phyloP scores from a whole-genome alignment of 768 basidiomycete species.

The Amanita pseudoporphyria region DNA sequence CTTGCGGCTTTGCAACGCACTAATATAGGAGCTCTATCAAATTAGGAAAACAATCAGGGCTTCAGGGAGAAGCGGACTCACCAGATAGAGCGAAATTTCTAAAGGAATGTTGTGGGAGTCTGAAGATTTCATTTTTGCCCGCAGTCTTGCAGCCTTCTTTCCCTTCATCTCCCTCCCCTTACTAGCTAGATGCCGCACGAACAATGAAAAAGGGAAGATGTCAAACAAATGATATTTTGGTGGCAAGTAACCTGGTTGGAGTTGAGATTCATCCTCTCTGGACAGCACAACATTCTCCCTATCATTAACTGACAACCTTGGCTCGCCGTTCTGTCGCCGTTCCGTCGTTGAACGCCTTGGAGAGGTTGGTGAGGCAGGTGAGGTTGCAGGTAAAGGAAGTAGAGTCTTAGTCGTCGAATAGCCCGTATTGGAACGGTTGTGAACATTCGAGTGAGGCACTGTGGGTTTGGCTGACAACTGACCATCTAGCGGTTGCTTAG shows the following conservation, averaged over 20 bases:
- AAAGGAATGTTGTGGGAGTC: conserved; percentile 56
- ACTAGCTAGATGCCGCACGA: conserved; percentile 36
- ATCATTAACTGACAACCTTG: background rate
- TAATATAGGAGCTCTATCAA: conserved; percentile 57
- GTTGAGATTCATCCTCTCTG: conserved; percentile 32
- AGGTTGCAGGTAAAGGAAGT: background rate
- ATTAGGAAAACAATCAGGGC: background rate
- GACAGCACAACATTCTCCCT: conserved; percentile 26
- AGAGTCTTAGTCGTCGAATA: conserved; percentile 3
- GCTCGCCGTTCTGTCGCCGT: background rate
- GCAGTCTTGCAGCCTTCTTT: conserved; percentile 47
- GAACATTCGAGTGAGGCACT: background rate
- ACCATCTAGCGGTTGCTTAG: background rate
- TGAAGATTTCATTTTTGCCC: conserved; percentile 37
- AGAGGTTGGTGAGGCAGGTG: background rate
- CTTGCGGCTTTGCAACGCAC: conserved; percentile 49
- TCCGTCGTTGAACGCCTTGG: background rate
- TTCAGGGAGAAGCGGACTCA: conserved; percentile 17
- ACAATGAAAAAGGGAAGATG: conserved; percentile 59
- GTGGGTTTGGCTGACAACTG: background rate
- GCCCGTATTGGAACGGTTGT: conserved; percentile 19
- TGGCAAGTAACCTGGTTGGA: conserved; percentile 46
- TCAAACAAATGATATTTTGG: conserved; percentile 54
- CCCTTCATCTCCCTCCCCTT: conserved; percentile 44
- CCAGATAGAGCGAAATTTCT: conserved; percentile 61